A percentile compares a stretch with the other conserved stretches of the same genome.
Conservation (phyloP, 495 filamentous ascomycete genomes). For the Tuber indicum region DNA sequence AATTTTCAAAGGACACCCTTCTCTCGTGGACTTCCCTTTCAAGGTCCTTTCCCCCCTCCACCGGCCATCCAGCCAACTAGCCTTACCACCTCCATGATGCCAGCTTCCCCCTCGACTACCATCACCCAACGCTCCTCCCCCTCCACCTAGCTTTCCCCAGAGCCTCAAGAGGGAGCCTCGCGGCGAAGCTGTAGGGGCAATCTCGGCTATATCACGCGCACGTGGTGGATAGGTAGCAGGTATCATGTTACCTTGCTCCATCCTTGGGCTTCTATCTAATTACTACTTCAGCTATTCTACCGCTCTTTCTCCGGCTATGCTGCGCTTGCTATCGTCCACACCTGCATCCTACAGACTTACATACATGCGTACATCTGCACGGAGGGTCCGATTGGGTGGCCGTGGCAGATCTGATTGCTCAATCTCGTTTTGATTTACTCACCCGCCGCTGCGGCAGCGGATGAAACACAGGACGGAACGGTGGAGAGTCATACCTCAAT, state of each 20-base stretch:
- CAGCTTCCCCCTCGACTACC: background rate
- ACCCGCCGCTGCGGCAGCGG: background rate
- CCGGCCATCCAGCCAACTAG: background rate
- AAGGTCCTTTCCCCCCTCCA: background rate
- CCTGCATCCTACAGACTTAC: background rate
- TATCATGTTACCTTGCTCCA: background rate
- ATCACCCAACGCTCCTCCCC: background rate
- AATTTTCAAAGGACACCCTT: background rate
- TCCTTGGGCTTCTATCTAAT: background rate
- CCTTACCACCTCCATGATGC: background rate
- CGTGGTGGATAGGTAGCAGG: background rate
- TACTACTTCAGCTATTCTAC: background rate
- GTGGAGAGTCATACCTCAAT: background rate
- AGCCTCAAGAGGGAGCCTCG: background rate
- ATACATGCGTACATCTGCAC: background rate
- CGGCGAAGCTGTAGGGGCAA: background rate
- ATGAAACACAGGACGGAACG: background rate
- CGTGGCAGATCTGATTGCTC: background rate
- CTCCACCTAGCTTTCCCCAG: background rate
- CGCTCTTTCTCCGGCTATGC: background rate
- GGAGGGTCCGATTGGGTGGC: background rate
- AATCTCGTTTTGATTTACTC: background rate
- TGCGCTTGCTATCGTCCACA: background rate
- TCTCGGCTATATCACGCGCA: background rate
- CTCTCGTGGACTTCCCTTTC: slow-evolving; percentile 4